Base-by-base conservation (phyloP, 176 grass and related monocot genomes). In the Calamus simplicifolius region DNA sequence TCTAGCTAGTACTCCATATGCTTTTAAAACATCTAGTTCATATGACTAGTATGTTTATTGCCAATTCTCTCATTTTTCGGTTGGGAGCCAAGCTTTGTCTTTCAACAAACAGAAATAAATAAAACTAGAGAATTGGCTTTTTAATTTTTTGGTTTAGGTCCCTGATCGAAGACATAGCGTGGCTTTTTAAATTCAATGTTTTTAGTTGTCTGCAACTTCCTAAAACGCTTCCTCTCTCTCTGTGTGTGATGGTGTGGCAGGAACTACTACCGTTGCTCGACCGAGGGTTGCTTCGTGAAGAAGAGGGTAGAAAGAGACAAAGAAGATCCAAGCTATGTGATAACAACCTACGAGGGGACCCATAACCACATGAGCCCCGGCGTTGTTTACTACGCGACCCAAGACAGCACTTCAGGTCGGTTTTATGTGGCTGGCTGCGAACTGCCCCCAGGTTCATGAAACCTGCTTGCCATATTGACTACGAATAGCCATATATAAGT, bases 201-300 rank as follows among this genome's bases (percentile, higher is more conserved):
- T 29, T 3, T 3, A 3, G 28, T 29, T 29, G 28, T 29, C 28
- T 29, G 1, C 12, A 55, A 5, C 6, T 21, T 55, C 19, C 3
- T n/a, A 12, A 55, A 18, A 8, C 21, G n/a, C 4, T 21, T 7
- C 16, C 21, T 19, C 53, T 19, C 17, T 12, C 21, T 19, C 6
- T 19, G 1, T 23, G 1, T 23, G 15, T n/a, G 30, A 6, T 49
- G 16, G 2, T 3, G 49, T 3, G 49, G 8, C 77, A 97, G 92
- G 75, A 91, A 97, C 78, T 97, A 97, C 14, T 97, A 88, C 19
- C 67, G 86, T 29, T 97, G 92, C 73, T 91, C 92, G 1, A 91
- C 80, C 2, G 87, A 97, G 65, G 87, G 92, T 8, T 91, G 92
- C 72, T 66, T 4, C 23, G 87, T 97, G 75, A 97, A 97, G 87